Conservation (phyloP, 768 basidiomycete species). For the Mycena indigotica region DNA sequence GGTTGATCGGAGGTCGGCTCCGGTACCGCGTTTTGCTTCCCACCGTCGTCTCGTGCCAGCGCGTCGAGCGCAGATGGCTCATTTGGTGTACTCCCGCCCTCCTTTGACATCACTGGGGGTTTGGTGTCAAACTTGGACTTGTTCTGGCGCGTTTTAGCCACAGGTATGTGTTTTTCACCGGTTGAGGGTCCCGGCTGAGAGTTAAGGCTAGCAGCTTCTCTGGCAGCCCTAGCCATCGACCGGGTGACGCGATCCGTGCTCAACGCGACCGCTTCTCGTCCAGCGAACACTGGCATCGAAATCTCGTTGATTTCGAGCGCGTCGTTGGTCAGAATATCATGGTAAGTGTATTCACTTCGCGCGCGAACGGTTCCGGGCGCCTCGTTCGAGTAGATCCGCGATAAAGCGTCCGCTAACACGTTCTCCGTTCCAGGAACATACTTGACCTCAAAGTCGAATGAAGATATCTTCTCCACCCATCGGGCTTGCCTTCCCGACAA, state of each 20-base stretch:
- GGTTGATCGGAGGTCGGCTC: not conserved
- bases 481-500: conserved; percentile 2
- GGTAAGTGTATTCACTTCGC: too few relatives aligned
- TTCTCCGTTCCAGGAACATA: conserved; percentile 1
- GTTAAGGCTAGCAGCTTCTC: not conserved
- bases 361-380: too few relatives aligned
- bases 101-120: not conserved
- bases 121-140: not conserved
- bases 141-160: not conserved
- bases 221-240: not conserved
- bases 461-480: conserved; percentile 11
- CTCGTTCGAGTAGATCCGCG: too few relatives aligned
- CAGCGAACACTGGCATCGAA: too few relatives aligned
- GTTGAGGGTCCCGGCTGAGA: not conserved
- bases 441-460: too few relatives aligned
- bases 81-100: conserved; percentile 6
- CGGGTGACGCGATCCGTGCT: not conserved
- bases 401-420: too few relatives aligned
- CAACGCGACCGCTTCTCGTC: not conserved
- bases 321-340: too few relatives aligned
- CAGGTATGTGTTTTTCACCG: not conserved
- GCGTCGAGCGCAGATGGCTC: not conserved
- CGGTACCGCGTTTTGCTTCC: not conserved
- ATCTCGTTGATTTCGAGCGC: too few relatives aligned
- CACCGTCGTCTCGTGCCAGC: not conserved